Evolutionary conservation across 2,329 filamentous ascomycete genomes (phyloP), one percentile per base, ranked within the genome.

Genomic region (Fusarium burgessii): DNA sequence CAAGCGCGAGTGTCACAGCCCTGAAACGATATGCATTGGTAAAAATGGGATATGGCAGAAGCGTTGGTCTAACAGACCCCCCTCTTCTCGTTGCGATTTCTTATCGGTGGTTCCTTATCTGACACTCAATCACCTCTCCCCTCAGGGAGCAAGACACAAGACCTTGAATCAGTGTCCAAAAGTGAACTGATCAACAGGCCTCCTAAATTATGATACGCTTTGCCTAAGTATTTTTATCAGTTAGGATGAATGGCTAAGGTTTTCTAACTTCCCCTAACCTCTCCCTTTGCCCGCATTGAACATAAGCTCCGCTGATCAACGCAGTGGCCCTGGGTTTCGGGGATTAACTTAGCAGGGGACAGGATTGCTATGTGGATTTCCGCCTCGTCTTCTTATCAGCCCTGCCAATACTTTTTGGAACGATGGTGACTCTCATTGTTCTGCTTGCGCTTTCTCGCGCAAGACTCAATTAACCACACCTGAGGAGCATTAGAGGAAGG

Each of bases 11-110:
- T 52, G 59, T 64, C 52, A 71, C 62, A 59, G 66, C 56, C 61
- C 61, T 76, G 74, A 76, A 74, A 76, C 70, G 63, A 66, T 72
- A 57, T 45, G 67, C 55, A 52, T 57, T 52, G 59, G 58, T 56
- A 51, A 71, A 56, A 36, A 65, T 51, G 43, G 49, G 47, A 66
- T 66, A 47, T 71, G 52, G 14, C 70, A 62, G 50, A 58, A 74
- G 57, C 65, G 55, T 43, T 38, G 52, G 41, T 25, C 40, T 27
- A 25, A 36, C 54, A 43, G 40, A 35, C 38, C 36, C 13, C 41
- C 29, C 35, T 27, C 29, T 25, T 33, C 36, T 35, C 38, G 20
- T 41, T 17, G n/a, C 23, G 7, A 50, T 40, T 51, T 49, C 25
- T 45, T 46, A 36, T 55, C 52, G n/a, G n/a, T 42, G 33, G 36